Evolutionary conservation across 2,329 filamentous ascomycete species (phyloP), one percentile per base, ranked within the genome.

Genomic region (Aspergillus melleus): DNA sequence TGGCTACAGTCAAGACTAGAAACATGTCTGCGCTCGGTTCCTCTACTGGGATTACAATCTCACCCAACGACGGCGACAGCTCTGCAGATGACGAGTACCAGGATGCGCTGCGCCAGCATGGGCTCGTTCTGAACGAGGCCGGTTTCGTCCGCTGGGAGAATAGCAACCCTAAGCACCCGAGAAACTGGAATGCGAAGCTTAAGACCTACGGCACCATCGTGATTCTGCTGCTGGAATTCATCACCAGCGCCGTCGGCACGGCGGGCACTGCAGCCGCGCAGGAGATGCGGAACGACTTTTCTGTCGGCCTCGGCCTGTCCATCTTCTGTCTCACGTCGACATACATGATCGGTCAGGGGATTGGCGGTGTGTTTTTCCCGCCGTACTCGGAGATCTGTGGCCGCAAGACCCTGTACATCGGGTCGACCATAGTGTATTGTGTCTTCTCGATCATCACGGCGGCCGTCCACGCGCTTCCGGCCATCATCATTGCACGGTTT

Each of bases 381-480:
- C 57, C 57, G 19, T 54, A 42, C 32, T 59, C 57, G 20, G 57
- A 59, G 52, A 36, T 39, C 19, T 42, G 54, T 20, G 57, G 57
- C 14, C 51, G 57, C 20, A 52, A 53, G 8, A 47, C 24, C 6
- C 30, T 49, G 4, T 59, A 59, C 29, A 46, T 59, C 10, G 52
- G 54, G 4, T 59, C 57, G 14, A 49, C 57, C 9, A 14, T 24
- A 2, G 22, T 19, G 4, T 59, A 54, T 22, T 19, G 44, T 16
- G 32, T 59, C 46, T 47, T 26, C n/a, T 54, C 29, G 16, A 14
- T 59, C 22, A 12, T 59, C 12, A 51, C 46, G 8, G 57, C 44
- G 6, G 42, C 46, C 32, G 52, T 59, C 22, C 52, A 46, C 16
- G 47, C 57, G 14, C 51, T 39, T 4, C 44, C 52, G 3, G 57